These are phyloP conservation scores for Ensete ventricosum DNA, from an alignment of 176 grass and related monocot species.

Conservation along the genomic window DNA sequence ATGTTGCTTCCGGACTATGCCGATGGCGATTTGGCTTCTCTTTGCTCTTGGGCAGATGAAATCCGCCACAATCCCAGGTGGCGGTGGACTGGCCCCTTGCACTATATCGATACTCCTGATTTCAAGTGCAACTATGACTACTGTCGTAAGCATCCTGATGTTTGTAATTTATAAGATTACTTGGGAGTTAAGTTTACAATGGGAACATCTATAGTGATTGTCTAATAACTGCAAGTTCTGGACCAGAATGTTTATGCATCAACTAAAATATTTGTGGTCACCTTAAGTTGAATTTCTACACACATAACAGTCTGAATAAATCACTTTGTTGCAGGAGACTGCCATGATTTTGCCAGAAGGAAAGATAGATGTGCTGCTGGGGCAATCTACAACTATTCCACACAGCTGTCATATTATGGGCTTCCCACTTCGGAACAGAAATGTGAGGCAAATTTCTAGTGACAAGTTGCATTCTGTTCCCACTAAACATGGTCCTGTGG, in stretches of 20 bases:
- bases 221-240: neutral
- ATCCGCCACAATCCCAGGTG: neutral
- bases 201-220: neutral
- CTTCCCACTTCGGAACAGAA: neutral
- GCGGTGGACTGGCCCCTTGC: constrained; percentile 10
- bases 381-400: constrained; percentile 10
- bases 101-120: constrained; percentile 17
- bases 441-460: constrained; percentile 2
- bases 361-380: constrained; percentile 17
- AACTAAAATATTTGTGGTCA: neutral
- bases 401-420: constrained; percentile 3
- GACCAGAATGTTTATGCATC: neutral
- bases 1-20: constrained; percentile 10
- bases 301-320: neutral
- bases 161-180: neutral
- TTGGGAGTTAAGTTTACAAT: neutral
- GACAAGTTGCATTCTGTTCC: neutral
- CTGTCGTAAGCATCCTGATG: neutral
- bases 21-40: constrained; percentile 5
- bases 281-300: neutral
- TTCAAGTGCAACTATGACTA: constrained; percentile 20
- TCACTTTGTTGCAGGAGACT: neutral
- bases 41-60: constrained; percentile 15
- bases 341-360: constrained; percentile 12
- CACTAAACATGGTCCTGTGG: neutral